Evolutionary conservation across 805 yeast species (phyloP).

Genomic region (Candida tallmaniae): DNA sequence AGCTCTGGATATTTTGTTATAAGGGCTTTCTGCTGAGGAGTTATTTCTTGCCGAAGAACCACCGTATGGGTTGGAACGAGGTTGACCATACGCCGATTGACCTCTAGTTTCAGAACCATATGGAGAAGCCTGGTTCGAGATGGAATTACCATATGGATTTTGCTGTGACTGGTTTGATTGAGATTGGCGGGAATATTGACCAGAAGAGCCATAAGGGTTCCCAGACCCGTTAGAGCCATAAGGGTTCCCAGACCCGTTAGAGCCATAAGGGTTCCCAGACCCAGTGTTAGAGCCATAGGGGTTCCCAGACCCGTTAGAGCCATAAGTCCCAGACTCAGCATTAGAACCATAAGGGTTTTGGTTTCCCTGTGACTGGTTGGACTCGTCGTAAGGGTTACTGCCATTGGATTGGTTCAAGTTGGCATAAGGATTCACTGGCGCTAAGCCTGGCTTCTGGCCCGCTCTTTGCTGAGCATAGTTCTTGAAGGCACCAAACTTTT

Average conservation of each 20-base stretch:
- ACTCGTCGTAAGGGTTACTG: slow-evolving; percentile 11
- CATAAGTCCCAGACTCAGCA: background rate
- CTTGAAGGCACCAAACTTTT: slow-evolving; percentile 49
- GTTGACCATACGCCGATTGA: background rate
- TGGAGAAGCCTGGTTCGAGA: background rate
- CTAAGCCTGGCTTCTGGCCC: slow-evolving; percentile 28
- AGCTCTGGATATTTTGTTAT: slow-evolving; percentile 6
- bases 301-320: background rate
- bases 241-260: slow-evolving; percentile 3
- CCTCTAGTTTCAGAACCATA: slow-evolving; percentile 2
- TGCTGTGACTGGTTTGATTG: background rate
- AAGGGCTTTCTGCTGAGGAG: slow-evolving; percentile 2
- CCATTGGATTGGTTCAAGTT: slow-evolving; percentile 16
- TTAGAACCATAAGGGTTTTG: background rate
- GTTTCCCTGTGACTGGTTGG: background rate
- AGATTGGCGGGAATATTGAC: background rate
- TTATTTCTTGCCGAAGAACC: background rate
- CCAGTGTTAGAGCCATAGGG: background rate
- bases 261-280: slow-evolving; percentile 6
- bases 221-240: slow-evolving; percentile 1
- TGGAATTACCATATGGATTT: slow-evolving; percentile 4
- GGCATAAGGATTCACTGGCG: slow-evolving; percentile 41
- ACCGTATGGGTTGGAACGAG: slow-evolving; percentile 12
- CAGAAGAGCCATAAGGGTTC: slow-evolving; percentile 5
- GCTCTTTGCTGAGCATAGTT: slow-evolving; percentile 44